Base-by-base conservation (phyloP, 2,329 filamentous ascomycete genomes). In the Zymoseptoria passerinii region DNA sequence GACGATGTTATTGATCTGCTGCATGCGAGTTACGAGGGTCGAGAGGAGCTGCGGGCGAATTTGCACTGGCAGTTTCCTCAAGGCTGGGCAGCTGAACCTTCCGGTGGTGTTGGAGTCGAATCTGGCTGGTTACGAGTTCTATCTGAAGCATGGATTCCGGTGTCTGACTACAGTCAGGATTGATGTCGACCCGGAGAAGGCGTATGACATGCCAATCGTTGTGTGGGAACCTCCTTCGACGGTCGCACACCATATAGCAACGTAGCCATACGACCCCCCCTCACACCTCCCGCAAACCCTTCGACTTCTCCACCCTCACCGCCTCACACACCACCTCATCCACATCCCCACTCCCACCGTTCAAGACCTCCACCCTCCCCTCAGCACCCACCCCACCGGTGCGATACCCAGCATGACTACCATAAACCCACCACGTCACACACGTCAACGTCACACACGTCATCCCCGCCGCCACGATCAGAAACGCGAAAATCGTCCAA, bases 31-130 rank as follows among this genome's bases (percentile, higher is more conserved):
- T 62, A 63, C 28, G 61, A 59, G 19, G 20, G 48, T 16, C 20
- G 56, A n/a, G 55, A 57, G 6, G 44, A 48, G 20, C 50, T 62
- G n/a, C 28, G 55, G 16, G 52, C 56, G 8, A 59, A 63, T 29
- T 7, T 65, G 8, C 63, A 65, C 55, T 50, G 64, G 48, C 63
- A 65, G 27, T 61, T 63, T 48, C n/a, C n/a, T n/a, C n/a, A n/a
- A n/a, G n/a, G 51, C 61, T 1, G 54, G 61, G 27, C 29, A 58
- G 35, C 29, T 57, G 8, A 40, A 48, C 5, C 20, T 65, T 28
- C 61, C 61, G 1, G 44, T 64, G 4, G 57, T 64, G 8, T 27
- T 65, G 7, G 62, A 63, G 48, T 58, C 58, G 35, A 64, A 60
- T 48, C 50, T 64, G 5, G 52, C 58, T 18, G 63, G 60, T 16